These are phyloP conservation scores for Ulmus americana DNA, from an alignment of 331 rosid genomes.

Conservation along the genomic window DNA sequence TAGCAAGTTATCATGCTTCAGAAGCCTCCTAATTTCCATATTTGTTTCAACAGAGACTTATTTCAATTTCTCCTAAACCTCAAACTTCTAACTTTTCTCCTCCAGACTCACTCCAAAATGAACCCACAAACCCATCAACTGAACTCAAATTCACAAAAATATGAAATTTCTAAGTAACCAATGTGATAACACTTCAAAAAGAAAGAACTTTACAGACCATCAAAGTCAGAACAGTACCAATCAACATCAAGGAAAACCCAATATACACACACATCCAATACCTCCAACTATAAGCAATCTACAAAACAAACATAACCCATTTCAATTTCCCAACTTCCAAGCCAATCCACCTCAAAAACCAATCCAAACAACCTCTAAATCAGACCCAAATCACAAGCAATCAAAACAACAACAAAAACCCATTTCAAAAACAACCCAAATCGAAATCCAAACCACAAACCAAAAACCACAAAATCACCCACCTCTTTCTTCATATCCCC, in stretches of 20 bases:
- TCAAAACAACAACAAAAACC: conserved; percentile 1
- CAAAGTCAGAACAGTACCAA: too few relatives aligned
- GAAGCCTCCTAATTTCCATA: too few relatives aligned
- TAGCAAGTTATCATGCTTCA: neutral
- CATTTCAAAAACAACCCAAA: neutral
- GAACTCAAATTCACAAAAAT: neutral
- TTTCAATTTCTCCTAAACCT: neutral
- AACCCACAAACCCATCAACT: neutral
- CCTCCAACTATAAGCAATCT: conserved; percentile 14
- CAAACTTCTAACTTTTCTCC: neutral
- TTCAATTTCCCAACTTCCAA: conserved; percentile 2
- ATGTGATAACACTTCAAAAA: neutral
- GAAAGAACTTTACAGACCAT: neutral
- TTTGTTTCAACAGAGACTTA: too few relatives aligned
- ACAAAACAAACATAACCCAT: neutral
- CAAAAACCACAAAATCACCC: conserved; percentile 1
- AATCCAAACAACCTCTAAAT: neutral
- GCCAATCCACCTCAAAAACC: conserved; percentile 3
- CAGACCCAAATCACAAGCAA: conserved; percentile 9
- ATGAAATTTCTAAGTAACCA: neutral
- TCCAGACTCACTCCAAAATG: neutral
- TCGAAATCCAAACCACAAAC: neutral
- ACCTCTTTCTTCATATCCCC: conserved; percentile 66
- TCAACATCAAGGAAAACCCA: neutral
- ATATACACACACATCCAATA: neutral